Evolutionary conservation across 176 grass and related monocot species (phyloP).

Genomic region (Aegilops tauschii): DNA sequence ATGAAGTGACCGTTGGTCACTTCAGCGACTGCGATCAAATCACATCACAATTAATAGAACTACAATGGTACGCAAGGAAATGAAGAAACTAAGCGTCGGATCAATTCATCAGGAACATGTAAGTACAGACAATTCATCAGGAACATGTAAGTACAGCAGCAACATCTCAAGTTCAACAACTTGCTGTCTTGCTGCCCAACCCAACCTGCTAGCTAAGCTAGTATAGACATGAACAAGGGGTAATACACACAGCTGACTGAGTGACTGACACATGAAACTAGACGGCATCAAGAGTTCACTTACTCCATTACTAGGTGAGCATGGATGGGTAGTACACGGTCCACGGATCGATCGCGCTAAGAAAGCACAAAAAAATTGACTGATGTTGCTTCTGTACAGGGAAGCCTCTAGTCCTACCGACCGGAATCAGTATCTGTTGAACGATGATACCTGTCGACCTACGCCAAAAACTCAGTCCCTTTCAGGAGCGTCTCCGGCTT

Average conservation of each 20-base stretch:
- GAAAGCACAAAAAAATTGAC: constrained; percentile 36
- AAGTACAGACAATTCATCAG: constrained; percentile 29
- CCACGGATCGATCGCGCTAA: constrained; percentile 15
- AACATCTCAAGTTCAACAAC: neutral
- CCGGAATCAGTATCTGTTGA: constrained; percentile 14
- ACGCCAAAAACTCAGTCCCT: constrained; percentile 42
- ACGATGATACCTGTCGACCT: neutral
- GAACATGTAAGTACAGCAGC: constrained; percentile 27
- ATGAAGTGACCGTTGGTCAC: neutral
- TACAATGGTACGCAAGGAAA: neutral
- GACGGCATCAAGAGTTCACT: constrained; percentile 4
- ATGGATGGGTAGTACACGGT: constrained; percentile 23
- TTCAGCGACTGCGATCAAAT: neutral
- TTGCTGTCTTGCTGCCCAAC: constrained; percentile 31
- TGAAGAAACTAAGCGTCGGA: constrained; percentile 1
- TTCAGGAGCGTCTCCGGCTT: constrained; percentile 64
- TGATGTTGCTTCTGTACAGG: constrained; percentile 62
- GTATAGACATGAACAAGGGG: constrained; percentile 32
- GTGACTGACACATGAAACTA: constrained; percentile 14
- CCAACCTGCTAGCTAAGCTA: constrained; percentile 7
- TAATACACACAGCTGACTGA: neutral
- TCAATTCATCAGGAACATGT: neutral
- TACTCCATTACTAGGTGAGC: constrained; percentile 30
- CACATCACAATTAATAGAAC: neutral
- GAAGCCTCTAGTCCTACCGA: constrained; percentile 39